These are phyloP conservation scores for Ciborinia camelliae DNA, from an alignment of 2,329 filamentous ascomycete genomes.

Conservation along the genomic window DNA sequence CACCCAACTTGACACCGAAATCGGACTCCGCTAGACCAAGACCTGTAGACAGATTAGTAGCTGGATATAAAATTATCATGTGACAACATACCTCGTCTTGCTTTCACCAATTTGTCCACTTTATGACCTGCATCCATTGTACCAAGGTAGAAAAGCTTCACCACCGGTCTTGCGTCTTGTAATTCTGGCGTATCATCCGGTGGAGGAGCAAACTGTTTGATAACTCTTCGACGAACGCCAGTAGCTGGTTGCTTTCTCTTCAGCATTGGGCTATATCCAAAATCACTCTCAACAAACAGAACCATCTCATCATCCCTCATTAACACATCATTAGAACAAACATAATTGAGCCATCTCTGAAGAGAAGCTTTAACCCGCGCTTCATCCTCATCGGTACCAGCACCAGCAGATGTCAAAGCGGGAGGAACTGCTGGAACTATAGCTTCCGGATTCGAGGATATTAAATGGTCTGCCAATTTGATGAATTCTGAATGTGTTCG, in stretches of 20 bases:
- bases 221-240: slow-evolving; percentile 86
- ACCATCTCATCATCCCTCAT: slow-evolving; percentile 97
- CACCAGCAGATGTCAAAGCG: slow-evolving; percentile 89
- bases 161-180: slow-evolving; percentile 80
- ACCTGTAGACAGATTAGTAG: slow-evolving; percentile 52
- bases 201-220: slow-evolving; percentile 97
- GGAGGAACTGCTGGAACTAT: slow-evolving; percentile 92
- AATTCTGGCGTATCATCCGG: slow-evolving; percentile 96
- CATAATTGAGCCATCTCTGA: slow-evolving; percentile 92
- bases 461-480: slow-evolving; percentile 92
- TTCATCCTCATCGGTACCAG: slow-evolving; percentile 95
- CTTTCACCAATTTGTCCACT: slow-evolving; percentile 89
- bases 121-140: slow-evolving; percentile 98
- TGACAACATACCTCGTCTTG: slow-evolving; percentile 69
- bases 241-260: slow-evolving; percentile 96
- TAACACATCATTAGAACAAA: slow-evolving; percentile 87
- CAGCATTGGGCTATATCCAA: slow-evolving; percentile 93
- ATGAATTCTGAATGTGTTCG: slow-evolving; percentile 93
- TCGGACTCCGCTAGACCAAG: slow-evolving; percentile 90
- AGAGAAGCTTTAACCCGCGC: slow-evolving; percentile 80
- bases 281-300: slow-evolving; percentile 98
- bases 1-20: slow-evolving; percentile 83
- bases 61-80: slow-evolving; percentile 19
- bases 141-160: slow-evolving; percentile 93
- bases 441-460: slow-evolving; percentile 95